Percentiles rank a stretch among this genome's conserved stretches.
These are phyloP conservation scores for Macrolepiota dolichaula DNA, from an alignment of 768 basidiomycete species.

Conservation along the genomic window DNA sequence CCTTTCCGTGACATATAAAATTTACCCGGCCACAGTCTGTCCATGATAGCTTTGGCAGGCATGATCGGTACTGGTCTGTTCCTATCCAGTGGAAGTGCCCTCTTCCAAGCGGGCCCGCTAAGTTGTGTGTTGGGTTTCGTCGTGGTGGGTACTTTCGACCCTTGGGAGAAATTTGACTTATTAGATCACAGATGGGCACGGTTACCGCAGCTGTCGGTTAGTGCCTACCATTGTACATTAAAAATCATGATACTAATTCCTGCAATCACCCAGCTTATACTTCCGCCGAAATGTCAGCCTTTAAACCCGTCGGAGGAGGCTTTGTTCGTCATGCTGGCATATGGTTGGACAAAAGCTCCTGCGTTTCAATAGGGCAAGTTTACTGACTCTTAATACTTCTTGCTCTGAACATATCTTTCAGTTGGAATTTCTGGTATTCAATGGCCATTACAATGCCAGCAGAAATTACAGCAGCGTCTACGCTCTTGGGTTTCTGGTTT, in stretches of 20 bases:
- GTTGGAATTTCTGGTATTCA: conserved; percentile 43
- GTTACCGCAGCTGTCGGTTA: conserved; percentile 28
- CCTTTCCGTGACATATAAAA: neutral
- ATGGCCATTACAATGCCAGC: conserved; percentile 40
- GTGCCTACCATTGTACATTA: neutral
- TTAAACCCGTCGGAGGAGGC: conserved; percentile 57
- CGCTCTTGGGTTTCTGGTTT: conserved; percentile 40
- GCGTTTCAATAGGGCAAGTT: conserved; percentile 24
- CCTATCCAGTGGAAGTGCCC: conserved; percentile 46
- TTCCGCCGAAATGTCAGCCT: conserved; percentile 53
- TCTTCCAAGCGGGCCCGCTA: conserved; percentile 51
- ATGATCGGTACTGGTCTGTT: conserved; percentile 57
- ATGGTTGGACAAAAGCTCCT: conserved; percentile 42
- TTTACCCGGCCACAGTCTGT: conserved; percentile 18
- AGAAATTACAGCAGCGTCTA: conserved; percentile 50
- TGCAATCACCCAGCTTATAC: conserved; percentile 21
- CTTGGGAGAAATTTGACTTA: neutral
- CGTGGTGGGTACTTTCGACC: conserved; percentile 26
- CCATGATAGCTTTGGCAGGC: conserved; percentile 29
- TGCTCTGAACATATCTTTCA: conserved; percentile 2
- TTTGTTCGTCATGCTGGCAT: conserved; percentile 47
- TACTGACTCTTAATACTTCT: neutral
- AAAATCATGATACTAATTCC: neutral
- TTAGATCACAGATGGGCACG: conserved; percentile 24
- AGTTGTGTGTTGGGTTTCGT: conserved; percentile 45